phyloP scores from a whole-genome alignment of 2,329 filamentous ascomycete genomes.

The Colletotrichum acutatum region DNA sequence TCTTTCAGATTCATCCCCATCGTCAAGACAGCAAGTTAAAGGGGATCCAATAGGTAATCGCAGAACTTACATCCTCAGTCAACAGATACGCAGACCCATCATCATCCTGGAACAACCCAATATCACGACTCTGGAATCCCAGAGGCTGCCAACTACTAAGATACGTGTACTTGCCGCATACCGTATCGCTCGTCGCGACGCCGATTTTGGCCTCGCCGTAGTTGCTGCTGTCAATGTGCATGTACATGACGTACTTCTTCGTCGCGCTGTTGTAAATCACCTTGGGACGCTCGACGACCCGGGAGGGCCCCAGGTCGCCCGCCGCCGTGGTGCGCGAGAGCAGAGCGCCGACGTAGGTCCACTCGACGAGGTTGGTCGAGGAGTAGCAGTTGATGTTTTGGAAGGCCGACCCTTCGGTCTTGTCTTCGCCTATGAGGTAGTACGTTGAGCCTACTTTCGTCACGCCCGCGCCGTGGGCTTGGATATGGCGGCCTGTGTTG shows the following conservation, averaged over 20 bases:
- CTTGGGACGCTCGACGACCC: conserved; percentile 75
- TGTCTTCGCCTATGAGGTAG: conserved; percentile 78
- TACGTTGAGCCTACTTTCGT: conserved; percentile 64
- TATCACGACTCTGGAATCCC: conserved; percentile 56
- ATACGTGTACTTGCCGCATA: conserved; percentile 68
- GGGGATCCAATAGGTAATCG: too few species aligned
- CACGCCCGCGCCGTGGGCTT: conserved; percentile 74
- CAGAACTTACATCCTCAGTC: conserved; percentile 60
- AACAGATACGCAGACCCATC: conserved; percentile 70
- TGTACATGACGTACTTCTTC: conserved; percentile 72
- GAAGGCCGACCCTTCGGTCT: conserved; percentile 70
- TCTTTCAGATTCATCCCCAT: neutral
- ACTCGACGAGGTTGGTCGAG: conserved; percentile 71
- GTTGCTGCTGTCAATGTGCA: conserved; percentile 72
- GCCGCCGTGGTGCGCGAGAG: conserved; percentile 60
- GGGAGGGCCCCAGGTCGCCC: conserved; percentile 69
- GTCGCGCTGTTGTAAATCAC: conserved; percentile 74
- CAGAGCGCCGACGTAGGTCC: conserved; percentile 70
- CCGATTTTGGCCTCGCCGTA: conserved; percentile 74
- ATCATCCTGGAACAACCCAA: conserved; percentile 70
- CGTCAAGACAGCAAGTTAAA: neutral
- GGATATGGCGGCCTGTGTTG: conserved; percentile 65
- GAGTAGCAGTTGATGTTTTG: conserved; percentile 76
- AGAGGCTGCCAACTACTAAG: conserved; percentile 48
- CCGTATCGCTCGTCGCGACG: conserved; percentile 67